These are phyloP conservation scores for Nannizziopsis arthrosporioides DNA, from an alignment of 2,329 filamentous ascomycete species.

Conservation along the genomic window DNA sequence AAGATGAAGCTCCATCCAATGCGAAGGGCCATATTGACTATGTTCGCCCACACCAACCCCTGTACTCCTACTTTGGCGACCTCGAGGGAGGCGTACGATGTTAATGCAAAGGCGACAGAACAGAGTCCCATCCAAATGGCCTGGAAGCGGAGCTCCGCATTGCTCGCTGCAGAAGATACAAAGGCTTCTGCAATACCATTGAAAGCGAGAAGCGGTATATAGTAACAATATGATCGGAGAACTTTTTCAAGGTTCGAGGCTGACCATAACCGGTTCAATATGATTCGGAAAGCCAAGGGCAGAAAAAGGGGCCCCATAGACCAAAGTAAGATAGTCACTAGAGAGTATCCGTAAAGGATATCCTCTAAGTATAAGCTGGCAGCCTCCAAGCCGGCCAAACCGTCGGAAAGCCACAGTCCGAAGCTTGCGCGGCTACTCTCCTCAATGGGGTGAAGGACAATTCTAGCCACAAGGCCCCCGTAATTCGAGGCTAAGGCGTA, in stretches of 20 bases:
- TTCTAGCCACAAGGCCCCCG: slow-evolving; percentile 72
- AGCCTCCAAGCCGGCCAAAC: slow-evolving; percentile 17
- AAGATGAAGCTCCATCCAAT: slow-evolving; percentile 71
- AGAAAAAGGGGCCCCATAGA: slow-evolving; percentile 65
- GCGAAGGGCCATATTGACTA: slow-evolving; percentile 76
- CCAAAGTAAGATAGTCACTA: slow-evolving; percentile 59
- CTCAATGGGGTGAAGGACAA: slow-evolving; percentile 90
- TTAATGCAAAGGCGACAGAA: slow-evolving; percentile 60
- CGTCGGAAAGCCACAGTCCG: slow-evolving; percentile 57
- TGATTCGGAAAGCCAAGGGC: slow-evolving; percentile 57
- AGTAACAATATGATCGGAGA: slow-evolving; percentile 74
- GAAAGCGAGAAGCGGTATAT: slow-evolving; percentile 80
- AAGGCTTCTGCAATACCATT: slow-evolving; percentile 92
- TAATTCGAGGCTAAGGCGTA: slow-evolving; percentile 94
- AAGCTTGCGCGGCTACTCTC: slow-evolving; percentile 87
- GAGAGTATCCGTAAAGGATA: slow-evolving; percentile 60
- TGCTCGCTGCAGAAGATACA: slow-evolving; percentile 71
- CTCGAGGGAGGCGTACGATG: slow-evolving; percentile 64
- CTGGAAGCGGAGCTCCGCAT: slow-evolving; percentile 63
- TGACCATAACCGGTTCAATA: slow-evolving; percentile 69
- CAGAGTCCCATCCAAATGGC: slow-evolving; percentile 75
- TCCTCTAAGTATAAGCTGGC: slow-evolving; percentile 25
- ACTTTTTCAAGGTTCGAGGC: slow-evolving; percentile 60
- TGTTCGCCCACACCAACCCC: slow-evolving; percentile 77
- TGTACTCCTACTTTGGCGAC: slow-evolving; percentile 58